A percentile compares a stretch with the other conserved stretches of the same genome.
Conservation (phyloP, 2,329 filamentous ascomycete genomes). For the Penicillium occitanis region DNA sequence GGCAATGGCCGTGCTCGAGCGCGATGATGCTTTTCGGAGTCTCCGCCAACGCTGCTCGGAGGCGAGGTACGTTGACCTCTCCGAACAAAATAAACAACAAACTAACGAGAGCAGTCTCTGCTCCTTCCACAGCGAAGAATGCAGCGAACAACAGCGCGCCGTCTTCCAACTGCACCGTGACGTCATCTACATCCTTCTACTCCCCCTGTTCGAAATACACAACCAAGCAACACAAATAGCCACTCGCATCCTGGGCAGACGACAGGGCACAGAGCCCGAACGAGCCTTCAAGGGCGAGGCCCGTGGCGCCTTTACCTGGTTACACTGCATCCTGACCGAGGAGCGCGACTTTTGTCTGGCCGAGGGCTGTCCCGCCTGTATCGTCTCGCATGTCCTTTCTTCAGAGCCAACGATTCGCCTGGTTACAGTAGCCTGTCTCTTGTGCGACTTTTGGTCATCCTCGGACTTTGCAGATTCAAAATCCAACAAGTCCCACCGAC, state of each 20-base stretch:
- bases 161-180: constrained; percentile 55
- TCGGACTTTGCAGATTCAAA: constrained; percentile 26
- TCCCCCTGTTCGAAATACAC: constrained; percentile 59
- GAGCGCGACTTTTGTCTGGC: constrained; percentile 60
- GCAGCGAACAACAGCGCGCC: constrained; percentile 34
- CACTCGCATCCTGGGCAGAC: constrained; percentile 49
- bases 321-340: constrained; percentile 59
- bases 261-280: constrained; percentile 54
- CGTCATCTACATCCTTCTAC: constrained; percentile 58
- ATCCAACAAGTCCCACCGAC: constrained; percentile 22
- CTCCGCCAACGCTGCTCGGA: constrained; percentile 31
- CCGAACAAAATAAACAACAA: background rate
- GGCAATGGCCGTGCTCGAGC: constrained; percentile 33
- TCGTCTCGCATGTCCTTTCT: constrained; percentile 44
- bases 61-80: background rate
- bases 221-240: constrained; percentile 56
- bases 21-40: constrained; percentile 37
- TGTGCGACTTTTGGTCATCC: constrained; percentile 38
- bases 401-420: constrained; percentile 49
- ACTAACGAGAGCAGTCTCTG: constrained; percentile 35
- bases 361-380: constrained; percentile 54
- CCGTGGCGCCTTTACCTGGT: constrained; percentile 58
- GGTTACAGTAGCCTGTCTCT: constrained; percentile 42
- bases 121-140: constrained; percentile 34
- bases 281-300: constrained; percentile 58